phyloP scores from a whole-genome alignment of 176 grass and related monocot genomes.

The Paspalum notatum region DNA sequence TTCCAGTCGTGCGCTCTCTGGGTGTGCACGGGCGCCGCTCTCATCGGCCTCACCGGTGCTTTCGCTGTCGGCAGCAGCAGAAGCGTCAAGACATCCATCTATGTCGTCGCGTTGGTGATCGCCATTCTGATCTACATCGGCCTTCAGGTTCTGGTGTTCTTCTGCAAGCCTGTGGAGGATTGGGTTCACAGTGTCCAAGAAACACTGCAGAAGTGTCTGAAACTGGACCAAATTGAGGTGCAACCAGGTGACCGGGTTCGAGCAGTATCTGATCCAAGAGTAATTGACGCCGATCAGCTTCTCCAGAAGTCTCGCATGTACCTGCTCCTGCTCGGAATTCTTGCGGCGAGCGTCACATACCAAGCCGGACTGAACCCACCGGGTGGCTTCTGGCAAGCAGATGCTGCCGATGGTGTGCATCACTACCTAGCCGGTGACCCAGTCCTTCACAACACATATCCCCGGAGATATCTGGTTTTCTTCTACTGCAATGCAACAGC shows the following conservation, averaged over 20 bases:
- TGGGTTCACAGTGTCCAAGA: neutral
- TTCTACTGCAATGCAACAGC: conserved; percentile 61
- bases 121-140: conserved; percentile 39
- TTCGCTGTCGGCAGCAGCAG: conserved; percentile 47
- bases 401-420: neutral
- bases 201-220: neutral
- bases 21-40: conserved; percentile 36
- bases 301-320: conserved; percentile 46
- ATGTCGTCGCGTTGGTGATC: conserved; percentile 32
- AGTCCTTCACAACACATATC: conserved; percentile 42
- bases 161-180: conserved; percentile 26
- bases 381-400: conserved; percentile 30
- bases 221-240: neutral
- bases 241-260: neutral
- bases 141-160: conserved; percentile 40
- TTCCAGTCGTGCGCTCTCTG: conserved; percentile 45
- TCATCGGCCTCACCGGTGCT: conserved; percentile 42
- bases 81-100: conserved; percentile 48
- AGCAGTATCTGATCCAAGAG: neutral
- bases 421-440: conserved; percentile 44
- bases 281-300: neutral
- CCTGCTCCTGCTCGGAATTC: conserved; percentile 46
- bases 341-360: conserved; percentile 35
- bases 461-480: conserved; percentile 42
- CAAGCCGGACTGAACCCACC: conserved; percentile 38